Conservation (phyloP, 805 yeast genomes). For the Kluyveromyces nonfermentans region DNA sequence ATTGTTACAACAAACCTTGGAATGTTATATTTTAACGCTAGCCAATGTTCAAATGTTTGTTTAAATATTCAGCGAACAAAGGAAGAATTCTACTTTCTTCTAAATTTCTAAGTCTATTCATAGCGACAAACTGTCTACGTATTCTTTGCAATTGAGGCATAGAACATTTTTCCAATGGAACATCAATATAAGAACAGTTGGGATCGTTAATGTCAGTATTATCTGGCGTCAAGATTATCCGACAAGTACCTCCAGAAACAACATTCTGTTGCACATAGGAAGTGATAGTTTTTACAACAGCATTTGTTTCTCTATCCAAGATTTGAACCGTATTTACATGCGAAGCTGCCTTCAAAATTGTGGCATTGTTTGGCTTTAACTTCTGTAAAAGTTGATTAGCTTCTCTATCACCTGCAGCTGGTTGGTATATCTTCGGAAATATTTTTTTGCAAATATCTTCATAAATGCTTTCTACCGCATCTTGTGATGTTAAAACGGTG, state of each 20-base stretch:
- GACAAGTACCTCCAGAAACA: slow-evolving; percentile 37
- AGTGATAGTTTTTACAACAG: slow-evolving; percentile 51
- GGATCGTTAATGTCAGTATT: slow-evolving; percentile 32
- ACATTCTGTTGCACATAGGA: slow-evolving; percentile 33
- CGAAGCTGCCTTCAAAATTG: slow-evolving; percentile 70
- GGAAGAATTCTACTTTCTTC: slow-evolving; percentile 60
- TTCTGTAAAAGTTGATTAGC: slow-evolving; percentile 41
- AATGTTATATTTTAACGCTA: not conserved
- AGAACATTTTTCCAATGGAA: slow-evolving; percentile 56
- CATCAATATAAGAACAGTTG: slow-evolving; percentile 37
- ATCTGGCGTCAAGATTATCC: slow-evolving; percentile 35
- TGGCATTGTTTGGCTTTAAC: slow-evolving; percentile 76
- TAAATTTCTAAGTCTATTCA: slow-evolving; percentile 71
- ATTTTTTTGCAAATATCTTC: slow-evolving; percentile 60
- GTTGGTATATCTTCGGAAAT: slow-evolving; percentile 27
- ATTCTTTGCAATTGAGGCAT: slow-evolving; percentile 75
- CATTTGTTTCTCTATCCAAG: slow-evolving; percentile 61
- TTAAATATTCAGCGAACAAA: slow-evolving; percentile 70
- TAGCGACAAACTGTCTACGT: slow-evolving; percentile 70
- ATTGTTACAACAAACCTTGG: not conserved
- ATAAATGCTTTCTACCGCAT: slow-evolving; percentile 40
- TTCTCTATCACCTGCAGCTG: slow-evolving; percentile 5
- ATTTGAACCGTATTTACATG: slow-evolving; percentile 69
- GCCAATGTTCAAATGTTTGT: slow-evolving; percentile 41
- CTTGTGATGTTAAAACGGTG: slow-evolving; percentile 39